A percentile compares a stretch with the other conserved stretches of the same genome.
Evolutionary conservation across 2,329 filamentous ascomycete species (phyloP).

Genomic region (Talaromyces rugulosus): DNA sequence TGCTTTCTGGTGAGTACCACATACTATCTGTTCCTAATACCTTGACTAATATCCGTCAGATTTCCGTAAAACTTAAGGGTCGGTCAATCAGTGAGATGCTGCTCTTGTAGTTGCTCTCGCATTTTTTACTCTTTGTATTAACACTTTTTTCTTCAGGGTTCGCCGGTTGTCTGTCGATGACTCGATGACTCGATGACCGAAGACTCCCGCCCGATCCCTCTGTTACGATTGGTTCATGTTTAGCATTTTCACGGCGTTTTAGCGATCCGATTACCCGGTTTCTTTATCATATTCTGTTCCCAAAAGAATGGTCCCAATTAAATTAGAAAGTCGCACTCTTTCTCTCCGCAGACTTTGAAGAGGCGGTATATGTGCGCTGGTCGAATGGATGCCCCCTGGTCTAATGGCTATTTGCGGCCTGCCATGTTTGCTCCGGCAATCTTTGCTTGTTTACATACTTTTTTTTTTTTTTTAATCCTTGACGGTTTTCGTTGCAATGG

Average conservation of each 20-base stretch:
- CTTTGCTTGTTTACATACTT: conserved; percentile 15
- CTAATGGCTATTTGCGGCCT: neutral
- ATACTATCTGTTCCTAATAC: conserved; percentile 6
- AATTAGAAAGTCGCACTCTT: conserved; percentile 38
- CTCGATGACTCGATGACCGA: conserved; percentile 6
- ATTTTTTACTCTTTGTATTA: conserved; percentile 23
- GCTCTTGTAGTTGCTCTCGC: conserved; percentile 17
- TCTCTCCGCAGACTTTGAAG: conserved; percentile 27
- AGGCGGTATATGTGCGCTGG: conserved; percentile 39
- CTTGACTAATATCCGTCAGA: conserved; percentile 39
- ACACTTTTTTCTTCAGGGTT: conserved; percentile 18
- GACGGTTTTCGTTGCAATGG: conserved; percentile 7
- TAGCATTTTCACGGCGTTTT: conserved; percentile 43
- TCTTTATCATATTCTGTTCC: conserved; percentile 15
- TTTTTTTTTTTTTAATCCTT: conserved; percentile 14
- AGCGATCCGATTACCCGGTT: conserved; percentile 34
- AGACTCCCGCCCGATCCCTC: conserved; percentile 16
- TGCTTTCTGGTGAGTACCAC: conserved; percentile 70
- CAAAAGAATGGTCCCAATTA: conserved; percentile 22
- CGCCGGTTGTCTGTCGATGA: conserved; percentile 14
- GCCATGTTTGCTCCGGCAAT: neutral
- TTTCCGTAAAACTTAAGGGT: conserved; percentile 57
- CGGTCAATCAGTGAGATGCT: conserved; percentile 9
- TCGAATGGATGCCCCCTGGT: conserved; percentile 37
- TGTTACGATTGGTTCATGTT: conserved; percentile 36